These are phyloP conservation scores for Gremmenia infestans DNA, from an alignment of 2,329 filamentous ascomycete species.

Conservation along the genomic window DNA sequence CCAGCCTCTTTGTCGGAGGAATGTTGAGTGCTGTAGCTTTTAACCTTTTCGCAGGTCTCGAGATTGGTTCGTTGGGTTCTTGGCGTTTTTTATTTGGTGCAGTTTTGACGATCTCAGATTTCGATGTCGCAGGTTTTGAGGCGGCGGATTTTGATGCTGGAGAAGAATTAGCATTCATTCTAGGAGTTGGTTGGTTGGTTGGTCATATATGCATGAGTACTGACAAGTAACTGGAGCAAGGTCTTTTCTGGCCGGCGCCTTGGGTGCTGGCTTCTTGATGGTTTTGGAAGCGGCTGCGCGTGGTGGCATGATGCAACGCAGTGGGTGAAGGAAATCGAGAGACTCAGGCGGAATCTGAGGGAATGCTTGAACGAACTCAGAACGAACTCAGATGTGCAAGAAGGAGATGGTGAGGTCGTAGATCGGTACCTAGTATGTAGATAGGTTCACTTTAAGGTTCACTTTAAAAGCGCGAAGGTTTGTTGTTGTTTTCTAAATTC, in stretches of 20 bases:
- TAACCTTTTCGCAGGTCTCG: slow-evolving; percentile 3
- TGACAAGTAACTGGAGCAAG: background rate
- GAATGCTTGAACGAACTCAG: background rate
- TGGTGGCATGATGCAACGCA: background rate
- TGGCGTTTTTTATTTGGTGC: background rate
- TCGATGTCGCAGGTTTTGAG: background rate
- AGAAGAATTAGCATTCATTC: background rate
- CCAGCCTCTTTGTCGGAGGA: slow-evolving; percentile 56
- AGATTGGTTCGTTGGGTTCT: background rate
- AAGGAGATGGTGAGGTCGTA: background rate
- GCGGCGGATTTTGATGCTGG: background rate
- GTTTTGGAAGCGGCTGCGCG: background rate
- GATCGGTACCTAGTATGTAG: background rate
- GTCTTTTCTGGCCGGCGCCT: background rate
- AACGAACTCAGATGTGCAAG: background rate
- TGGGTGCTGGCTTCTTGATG: background rate
- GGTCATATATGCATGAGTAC: background rate
- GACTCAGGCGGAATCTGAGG: background rate
- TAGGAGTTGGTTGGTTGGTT: background rate
- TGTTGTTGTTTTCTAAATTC: too few species aligned
- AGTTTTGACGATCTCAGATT: background rate
- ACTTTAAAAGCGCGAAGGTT: too few species aligned
- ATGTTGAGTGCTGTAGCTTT: slow-evolving; percentile 50
- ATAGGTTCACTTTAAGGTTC: too few species aligned
- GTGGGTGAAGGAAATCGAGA: background rate